phyloP scores from a whole-genome alignment of 2,329 filamentous ascomycete genomes.

The Colletotrichum sp. region DNA sequence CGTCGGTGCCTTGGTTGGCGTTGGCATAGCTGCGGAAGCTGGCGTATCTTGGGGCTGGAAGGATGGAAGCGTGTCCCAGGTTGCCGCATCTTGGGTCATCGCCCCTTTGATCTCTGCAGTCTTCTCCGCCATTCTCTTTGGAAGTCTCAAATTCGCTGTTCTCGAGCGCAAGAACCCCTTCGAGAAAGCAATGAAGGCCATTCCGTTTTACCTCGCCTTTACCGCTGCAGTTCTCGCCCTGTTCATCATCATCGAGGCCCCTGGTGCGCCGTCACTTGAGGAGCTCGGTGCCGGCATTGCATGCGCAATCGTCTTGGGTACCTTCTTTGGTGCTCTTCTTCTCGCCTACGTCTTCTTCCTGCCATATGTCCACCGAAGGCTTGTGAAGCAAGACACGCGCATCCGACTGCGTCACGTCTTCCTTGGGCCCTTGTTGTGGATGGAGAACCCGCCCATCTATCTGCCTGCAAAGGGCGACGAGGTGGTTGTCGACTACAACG shows the following conservation, averaged over 20 bases:
- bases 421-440: slow-evolving; percentile 40
- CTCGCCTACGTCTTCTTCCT: slow-evolving; percentile 39
- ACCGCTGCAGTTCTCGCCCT: slow-evolving; percentile 26
- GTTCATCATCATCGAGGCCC: slow-evolving; percentile 26
- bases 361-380: slow-evolving; percentile 37
- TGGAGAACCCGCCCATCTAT: slow-evolving; percentile 27
- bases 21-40: slow-evolving; percentile 32
- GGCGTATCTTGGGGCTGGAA: slow-evolving; percentile 26
- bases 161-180: slow-evolving; percentile 22
- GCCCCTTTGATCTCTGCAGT: slow-evolving; percentile 23
- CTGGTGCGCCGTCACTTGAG: slow-evolving; percentile 29
- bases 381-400: slow-evolving; percentile 35
- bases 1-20: slow-evolving; percentile 18
- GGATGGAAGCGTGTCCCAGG: slow-evolving; percentile 24
- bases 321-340: slow-evolving; percentile 33
- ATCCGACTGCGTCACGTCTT: slow-evolving; percentile 36
- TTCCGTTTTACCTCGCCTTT: slow-evolving; percentile 29
- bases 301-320: slow-evolving; percentile 30
- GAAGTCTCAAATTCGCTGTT: slow-evolving; percentile 20
- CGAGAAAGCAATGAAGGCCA: slow-evolving; percentile 20
- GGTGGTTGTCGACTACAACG: slow-evolving; percentile 25
- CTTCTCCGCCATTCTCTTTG: slow-evolving; percentile 22
- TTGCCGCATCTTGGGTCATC: slow-evolving; percentile 26
- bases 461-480: slow-evolving; percentile 27
- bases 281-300: slow-evolving; percentile 36